These are phyloP conservation scores for Ophioceras dolichostomum DNA, from an alignment of 2,329 filamentous ascomycete species.

Conservation along the genomic window DNA sequence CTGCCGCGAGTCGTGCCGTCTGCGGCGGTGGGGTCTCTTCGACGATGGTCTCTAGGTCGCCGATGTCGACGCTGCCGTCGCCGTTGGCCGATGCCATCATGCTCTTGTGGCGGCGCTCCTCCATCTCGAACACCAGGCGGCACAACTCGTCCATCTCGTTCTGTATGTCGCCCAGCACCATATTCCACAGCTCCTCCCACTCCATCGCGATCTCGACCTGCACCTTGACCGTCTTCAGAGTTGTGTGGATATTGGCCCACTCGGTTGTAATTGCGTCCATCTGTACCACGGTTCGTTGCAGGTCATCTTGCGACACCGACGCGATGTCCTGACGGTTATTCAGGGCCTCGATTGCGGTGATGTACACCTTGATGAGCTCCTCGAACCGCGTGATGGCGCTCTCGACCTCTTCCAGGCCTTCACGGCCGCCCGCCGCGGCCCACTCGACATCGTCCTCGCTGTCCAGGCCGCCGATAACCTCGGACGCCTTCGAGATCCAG, in stretches of 20 bases:
- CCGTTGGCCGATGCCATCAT: constrained; percentile 37
- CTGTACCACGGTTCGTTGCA: constrained; percentile 66
- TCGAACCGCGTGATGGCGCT: constrained; percentile 75
- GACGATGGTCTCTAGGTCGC: constrained; percentile 83
- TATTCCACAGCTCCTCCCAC: constrained; percentile 96
- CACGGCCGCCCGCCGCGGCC: constrained; percentile 77
- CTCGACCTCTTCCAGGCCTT: constrained; percentile 63
- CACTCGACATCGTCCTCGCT: constrained; percentile 97
- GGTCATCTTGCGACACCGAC: constrained; percentile 55
- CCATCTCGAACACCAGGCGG: constrained; percentile 90
- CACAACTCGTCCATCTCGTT: constrained; percentile 53
- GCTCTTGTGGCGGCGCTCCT: constrained; percentile 80
- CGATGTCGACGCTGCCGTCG: constrained; percentile 65
- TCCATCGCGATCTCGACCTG: constrained; percentile 98
- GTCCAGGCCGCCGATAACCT: constrained; percentile 79
- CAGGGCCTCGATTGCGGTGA: constrained; percentile 84
- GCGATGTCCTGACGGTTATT: constrained; percentile 68
- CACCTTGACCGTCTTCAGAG: constrained; percentile 66
- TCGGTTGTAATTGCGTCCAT: constrained; percentile 80
- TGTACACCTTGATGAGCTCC: constrained; percentile 80
- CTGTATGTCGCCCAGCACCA: constrained; percentile 84
- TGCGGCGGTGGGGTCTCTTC: constrained; percentile 62
- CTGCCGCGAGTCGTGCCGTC: constrained; percentile 33
- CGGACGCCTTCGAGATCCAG: constrained; percentile 87
- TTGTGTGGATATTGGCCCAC: constrained; percentile 72